Percentiles rank a stretch among this genome's conserved stretches.
Conservation (phyloP, 148 eudicot species). For the Fagopyrum homotropicum region DNA sequence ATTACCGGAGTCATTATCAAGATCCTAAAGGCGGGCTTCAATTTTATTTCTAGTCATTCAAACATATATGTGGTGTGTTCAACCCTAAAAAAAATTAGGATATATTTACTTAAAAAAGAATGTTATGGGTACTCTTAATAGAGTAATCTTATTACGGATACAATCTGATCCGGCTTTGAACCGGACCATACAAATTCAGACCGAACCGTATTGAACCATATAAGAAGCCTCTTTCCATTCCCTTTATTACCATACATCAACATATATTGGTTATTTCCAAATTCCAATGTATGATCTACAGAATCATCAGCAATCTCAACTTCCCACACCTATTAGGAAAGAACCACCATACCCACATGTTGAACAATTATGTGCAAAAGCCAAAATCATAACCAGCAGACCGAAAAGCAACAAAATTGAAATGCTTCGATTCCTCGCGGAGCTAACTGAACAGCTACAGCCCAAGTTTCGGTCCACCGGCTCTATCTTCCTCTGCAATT, state of each 20-base stretch:
- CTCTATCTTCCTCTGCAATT: conserved; percentile 1
- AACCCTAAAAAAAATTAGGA: too few species aligned
- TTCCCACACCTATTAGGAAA: not conserved
- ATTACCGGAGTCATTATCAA: too few species aligned
- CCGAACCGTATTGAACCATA: not conserved
- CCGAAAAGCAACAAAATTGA: not conserved
- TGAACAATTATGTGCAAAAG: not conserved
- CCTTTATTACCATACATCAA: not conserved
- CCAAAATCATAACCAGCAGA: not conserved
- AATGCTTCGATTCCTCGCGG: not conserved
- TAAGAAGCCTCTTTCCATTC: conserved; percentile 1
- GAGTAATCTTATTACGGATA: too few species aligned
- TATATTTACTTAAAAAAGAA: too few species aligned
- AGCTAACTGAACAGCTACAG: not conserved
- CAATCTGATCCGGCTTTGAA: too few species aligned
- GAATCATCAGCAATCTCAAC: not conserved
- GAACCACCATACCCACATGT: not conserved
- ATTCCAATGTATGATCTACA: not conserved
- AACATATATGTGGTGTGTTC: too few species aligned
- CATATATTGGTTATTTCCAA: not conserved
- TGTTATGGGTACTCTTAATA: too few species aligned
- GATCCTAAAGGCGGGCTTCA: too few species aligned
- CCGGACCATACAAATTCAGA: too few species aligned
- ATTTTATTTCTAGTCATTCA: too few species aligned
- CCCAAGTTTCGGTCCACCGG: not conserved